phyloP scores from a whole-genome alignment of 352 stramenopile genomes.

The Globisporangium emineosum region DNA sequence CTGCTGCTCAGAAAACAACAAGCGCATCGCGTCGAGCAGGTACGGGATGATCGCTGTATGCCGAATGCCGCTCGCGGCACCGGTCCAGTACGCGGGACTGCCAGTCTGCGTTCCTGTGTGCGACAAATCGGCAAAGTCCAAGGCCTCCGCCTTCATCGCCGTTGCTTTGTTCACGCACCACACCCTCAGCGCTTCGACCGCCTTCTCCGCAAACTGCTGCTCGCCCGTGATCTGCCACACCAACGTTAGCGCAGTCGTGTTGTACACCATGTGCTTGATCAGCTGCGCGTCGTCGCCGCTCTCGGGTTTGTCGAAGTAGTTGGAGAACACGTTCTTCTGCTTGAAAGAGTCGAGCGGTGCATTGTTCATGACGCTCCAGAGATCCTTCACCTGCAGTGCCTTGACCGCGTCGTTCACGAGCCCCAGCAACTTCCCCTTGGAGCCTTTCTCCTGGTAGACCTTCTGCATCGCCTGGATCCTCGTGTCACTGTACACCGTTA shows the following conservation, averaged over 20 bases:
- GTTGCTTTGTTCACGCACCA: constrained; percentile 35
- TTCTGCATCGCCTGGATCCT: constrained; percentile 10
- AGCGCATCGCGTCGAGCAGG: constrained; percentile 34
- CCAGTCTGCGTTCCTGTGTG: constrained; percentile 26
- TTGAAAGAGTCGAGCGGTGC: constrained; percentile 9
- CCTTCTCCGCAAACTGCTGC: constrained; percentile 28
- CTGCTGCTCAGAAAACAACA: constrained; percentile 21
- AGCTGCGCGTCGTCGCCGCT: constrained; percentile 21
- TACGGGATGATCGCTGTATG: constrained; percentile 32
- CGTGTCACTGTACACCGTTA: constrained; percentile 32
- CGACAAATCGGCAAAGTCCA: constrained; percentile 37
- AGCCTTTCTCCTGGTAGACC: constrained; percentile 5
- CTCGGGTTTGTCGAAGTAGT: constrained; percentile 27
- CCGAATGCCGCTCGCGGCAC: constrained; percentile 25
- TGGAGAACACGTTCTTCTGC: constrained; percentile 26
- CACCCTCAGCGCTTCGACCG: constrained; percentile 24
- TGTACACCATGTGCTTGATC: constrained; percentile 47
- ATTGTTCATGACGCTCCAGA: constrained; percentile 29
- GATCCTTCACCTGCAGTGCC: constrained; percentile 21
- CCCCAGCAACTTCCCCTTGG: neutral
- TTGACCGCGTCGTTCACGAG: constrained; percentile 31
- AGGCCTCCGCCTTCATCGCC: constrained; percentile 23
- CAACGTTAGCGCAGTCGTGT: constrained; percentile 39
- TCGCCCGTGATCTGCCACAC: constrained; percentile 34
- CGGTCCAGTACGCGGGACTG: constrained; percentile 13